Conservation (phyloP, 495 filamentous ascomycete genomes). For the Tuber brumale region DNA sequence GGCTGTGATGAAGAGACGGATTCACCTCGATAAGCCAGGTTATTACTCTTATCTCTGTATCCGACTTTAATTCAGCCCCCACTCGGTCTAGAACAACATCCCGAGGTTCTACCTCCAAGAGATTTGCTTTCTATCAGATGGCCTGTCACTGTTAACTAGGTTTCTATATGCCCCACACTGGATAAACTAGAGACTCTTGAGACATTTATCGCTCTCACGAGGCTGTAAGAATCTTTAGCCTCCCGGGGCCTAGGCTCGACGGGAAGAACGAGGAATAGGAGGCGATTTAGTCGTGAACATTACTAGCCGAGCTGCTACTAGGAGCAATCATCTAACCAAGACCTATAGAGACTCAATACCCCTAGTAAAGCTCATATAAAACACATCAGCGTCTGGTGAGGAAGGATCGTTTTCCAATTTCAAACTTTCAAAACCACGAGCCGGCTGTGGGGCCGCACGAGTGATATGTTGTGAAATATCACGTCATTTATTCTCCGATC, state of each 20-base stretch:
- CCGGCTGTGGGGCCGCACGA: background rate
- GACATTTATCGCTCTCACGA: background rate
- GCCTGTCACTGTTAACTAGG: background rate
- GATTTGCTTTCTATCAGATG: background rate
- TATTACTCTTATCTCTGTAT: background rate
- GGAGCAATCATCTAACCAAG: background rate
- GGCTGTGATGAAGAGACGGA: background rate
- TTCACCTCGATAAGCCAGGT: background rate
- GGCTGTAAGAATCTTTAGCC: background rate
- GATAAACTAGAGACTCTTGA: background rate
- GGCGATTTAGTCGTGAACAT: background rate
- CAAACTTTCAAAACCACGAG: background rate
- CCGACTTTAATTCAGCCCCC: background rate
- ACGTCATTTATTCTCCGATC: background rate
- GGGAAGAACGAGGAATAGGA: background rate
- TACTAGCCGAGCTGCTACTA: background rate
- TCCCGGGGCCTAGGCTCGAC: background rate
- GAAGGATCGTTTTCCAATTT: background rate
- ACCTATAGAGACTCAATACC: background rate
- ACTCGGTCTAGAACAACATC: background rate
- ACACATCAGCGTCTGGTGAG: background rate
- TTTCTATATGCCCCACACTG: background rate
- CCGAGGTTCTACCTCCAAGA: background rate
- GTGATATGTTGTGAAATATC: background rate
- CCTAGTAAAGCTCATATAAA: background rate